Evolutionary conservation across 345 rosid genomes (phyloP), one percentile per base, ranked within the genome.

Genomic region (Boechera divaricarpa): DNA sequence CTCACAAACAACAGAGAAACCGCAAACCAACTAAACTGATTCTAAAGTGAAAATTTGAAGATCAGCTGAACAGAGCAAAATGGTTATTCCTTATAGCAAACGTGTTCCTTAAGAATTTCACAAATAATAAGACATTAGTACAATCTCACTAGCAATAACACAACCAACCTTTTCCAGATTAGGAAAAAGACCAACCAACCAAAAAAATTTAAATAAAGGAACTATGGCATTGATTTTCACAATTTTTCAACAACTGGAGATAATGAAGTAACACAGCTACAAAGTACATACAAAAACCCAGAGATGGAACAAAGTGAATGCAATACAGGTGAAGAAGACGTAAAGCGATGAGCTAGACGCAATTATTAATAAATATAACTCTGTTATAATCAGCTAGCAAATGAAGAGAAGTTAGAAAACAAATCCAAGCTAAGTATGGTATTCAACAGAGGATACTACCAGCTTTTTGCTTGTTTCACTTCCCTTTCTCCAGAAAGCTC

Each of bases 111-210:
- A 5, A 69, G 31, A 70, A 77, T 69, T 53, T 45, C 67, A 77
- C 76, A 77, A 70, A 77, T 55, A 70, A 54, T 33, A 70, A 24
- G 67, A 31, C 66, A 54, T 63, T 32, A 70, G 51, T 69, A 63
- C 59, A 63, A 64, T 24, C 55, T 32, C 56, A 74, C 21, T 42
- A 44, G 12, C 58, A 66, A 56, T 45, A 63, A 70, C 66, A 70
- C 71, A 36, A 77, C 28, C 71, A 69, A 63, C 71, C 71, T 36
- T 36, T 36, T 36, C 39, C 39, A 36, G 10, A 36, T 36, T 9
- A 7, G 39, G 39, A 7, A 36, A 35, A 36, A 36, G 39, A 36
- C 4, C 15, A 32, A 28, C 75, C 24, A 59, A 24, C 1, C 15
- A 58, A 45, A 11, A 11, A 28, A 6, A 7, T 15, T 12, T 44